A percentile compares a stretch with the other conserved stretches of the same genome.
phyloP scores from a whole-genome alignment of 768 basidiomycete genomes.

The Lentinula sp. region DNA sequence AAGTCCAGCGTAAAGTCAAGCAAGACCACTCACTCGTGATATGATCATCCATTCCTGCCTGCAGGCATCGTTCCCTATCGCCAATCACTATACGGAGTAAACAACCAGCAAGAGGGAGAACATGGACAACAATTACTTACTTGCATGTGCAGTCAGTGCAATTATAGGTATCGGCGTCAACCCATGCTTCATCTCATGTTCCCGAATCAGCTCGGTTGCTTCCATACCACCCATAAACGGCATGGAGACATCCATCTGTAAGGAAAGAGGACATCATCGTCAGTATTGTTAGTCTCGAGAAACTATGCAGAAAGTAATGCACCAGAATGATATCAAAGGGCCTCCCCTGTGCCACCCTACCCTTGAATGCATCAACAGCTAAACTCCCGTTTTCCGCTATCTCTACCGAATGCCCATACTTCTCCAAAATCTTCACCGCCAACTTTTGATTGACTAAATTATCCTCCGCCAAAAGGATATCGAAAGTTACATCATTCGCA shows the following conservation, averaged over 20 bases:
- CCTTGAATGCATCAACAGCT: constrained; percentile 89
- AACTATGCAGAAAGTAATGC: constrained; percentile 22
- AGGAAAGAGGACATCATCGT: neutral
- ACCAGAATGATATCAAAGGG: constrained; percentile 93
- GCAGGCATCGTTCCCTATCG: constrained; percentile 67
- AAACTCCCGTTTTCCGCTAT: constrained; percentile 96
- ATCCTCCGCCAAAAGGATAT: constrained; percentile 95
- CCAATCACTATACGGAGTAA: constrained; percentile 68
- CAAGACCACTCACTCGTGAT: constrained; percentile 19
- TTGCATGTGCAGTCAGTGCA: constrained; percentile 95
- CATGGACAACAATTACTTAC: constrained; percentile 39
- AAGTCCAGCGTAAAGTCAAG: neutral
- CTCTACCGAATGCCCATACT: constrained; percentile 91
- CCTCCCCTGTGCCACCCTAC: constrained; percentile 57
- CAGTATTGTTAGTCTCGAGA: neutral
- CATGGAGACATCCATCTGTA: constrained; percentile 97
- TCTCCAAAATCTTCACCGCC: constrained; percentile 94
- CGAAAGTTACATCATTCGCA: constrained; percentile 81
- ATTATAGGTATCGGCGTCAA: constrained; percentile 84
- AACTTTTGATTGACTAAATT: constrained; percentile 95
- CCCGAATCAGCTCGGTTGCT: constrained; percentile 87
- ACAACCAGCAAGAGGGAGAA: neutral
- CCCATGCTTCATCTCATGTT: constrained; percentile 70
- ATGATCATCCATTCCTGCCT: constrained; percentile 61
- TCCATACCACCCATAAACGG: constrained; percentile 99